Evolutionary conservation across 495 filamentous ascomycete species (phyloP).

Genomic region (Hypoxylon crocopeplum): DNA sequence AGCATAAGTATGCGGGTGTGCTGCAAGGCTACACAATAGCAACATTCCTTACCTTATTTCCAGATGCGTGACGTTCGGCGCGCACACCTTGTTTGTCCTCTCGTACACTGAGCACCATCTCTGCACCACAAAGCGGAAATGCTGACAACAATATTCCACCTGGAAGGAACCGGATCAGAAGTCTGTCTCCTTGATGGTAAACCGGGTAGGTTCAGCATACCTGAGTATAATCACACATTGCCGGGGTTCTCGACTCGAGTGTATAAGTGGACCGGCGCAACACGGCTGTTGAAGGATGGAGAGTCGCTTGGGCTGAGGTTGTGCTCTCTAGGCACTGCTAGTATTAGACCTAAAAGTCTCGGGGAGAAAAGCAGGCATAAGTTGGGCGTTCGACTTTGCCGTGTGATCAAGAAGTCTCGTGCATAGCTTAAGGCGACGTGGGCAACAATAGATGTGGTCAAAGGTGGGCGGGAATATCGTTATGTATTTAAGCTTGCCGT

Average conservation of each 20-base stretch:
- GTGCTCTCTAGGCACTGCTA: constrained; percentile 4
- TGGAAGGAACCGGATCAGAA: constrained; percentile 8
- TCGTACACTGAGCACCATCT: constrained; percentile 42
- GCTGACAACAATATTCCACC: constrained; percentile 44
- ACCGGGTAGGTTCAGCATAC: constrained; percentile 14
- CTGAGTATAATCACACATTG: constrained; percentile 45
- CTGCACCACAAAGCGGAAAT: constrained; percentile 43
- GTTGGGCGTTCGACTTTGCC: neutral
- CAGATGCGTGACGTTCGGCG: constrained; percentile 42
- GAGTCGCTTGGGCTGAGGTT: neutral
- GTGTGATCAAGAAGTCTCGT: neutral
- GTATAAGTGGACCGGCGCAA: constrained; percentile 6
- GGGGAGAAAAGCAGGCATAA: neutral
- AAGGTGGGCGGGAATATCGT: constrained; percentile 29
- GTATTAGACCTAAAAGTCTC: constrained; percentile 23
- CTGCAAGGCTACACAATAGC: constrained; percentile 23
- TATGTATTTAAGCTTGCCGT: constrained; percentile 36
- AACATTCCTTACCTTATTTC: constrained; percentile 38
- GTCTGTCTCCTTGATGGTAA: neutral
- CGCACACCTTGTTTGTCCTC: constrained; percentile 40
- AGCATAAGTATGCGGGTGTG: constrained; percentile 2
- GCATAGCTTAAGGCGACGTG: constrained; percentile 5
- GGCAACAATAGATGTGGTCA: constrained; percentile 7
- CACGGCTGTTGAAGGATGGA: neutral
- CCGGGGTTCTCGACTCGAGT: constrained; percentile 2